Conservation (phyloP, 306 rosid species). For the Quercus parvula region DNA sequence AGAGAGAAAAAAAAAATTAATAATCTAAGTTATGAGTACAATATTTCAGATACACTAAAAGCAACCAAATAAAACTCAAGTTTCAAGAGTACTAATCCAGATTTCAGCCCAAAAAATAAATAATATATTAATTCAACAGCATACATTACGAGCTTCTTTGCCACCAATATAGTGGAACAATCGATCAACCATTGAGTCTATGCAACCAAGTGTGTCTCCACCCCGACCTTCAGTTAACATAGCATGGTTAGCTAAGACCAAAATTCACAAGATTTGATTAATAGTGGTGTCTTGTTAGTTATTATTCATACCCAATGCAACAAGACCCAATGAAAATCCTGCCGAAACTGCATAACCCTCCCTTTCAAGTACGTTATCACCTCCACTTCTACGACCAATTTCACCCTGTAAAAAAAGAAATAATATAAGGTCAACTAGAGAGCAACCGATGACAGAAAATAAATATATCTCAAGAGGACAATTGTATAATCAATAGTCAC, state of each 20-base stretch:
- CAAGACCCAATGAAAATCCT: slow-evolving; percentile 94
- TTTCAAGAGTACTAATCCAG: background rate
- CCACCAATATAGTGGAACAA: slow-evolving; percentile 83
- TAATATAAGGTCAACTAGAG: slow-evolving; percentile 6
- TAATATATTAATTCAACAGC: slow-evolving; percentile 25
- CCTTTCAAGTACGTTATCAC: slow-evolving; percentile 96
- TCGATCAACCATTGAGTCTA: slow-evolving; percentile 72
- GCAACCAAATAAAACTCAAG: background rate
- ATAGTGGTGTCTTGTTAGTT: slow-evolving; percentile 4
- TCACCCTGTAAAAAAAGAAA: slow-evolving; percentile 59
- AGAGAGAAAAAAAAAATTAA: slow-evolving; percentile 10
- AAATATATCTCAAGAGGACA: background rate
- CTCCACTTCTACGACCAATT: slow-evolving; percentile 92
- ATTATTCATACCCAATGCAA: slow-evolving; percentile 69
- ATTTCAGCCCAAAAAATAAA: slow-evolving; percentile 3
- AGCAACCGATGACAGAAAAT: slow-evolving; percentile 3
- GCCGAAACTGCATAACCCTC: slow-evolving; percentile 99
- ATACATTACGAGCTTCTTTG: slow-evolving; percentile 68
- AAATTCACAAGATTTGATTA: slow-evolving; percentile 18
- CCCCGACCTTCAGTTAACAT: slow-evolving; percentile 77
- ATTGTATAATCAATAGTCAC: background rate
- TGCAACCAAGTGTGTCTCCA: slow-evolving; percentile 77
- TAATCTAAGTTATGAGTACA: slow-evolving; percentile 17
- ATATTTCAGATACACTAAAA: background rate
- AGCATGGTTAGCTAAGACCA: slow-evolving; percentile 30